Percentiles rank a stretch among this genome's conserved stretches.
Conservation (phyloP, 2,329 filamentous ascomycete genomes). For the Xylaria sp. region DNA sequence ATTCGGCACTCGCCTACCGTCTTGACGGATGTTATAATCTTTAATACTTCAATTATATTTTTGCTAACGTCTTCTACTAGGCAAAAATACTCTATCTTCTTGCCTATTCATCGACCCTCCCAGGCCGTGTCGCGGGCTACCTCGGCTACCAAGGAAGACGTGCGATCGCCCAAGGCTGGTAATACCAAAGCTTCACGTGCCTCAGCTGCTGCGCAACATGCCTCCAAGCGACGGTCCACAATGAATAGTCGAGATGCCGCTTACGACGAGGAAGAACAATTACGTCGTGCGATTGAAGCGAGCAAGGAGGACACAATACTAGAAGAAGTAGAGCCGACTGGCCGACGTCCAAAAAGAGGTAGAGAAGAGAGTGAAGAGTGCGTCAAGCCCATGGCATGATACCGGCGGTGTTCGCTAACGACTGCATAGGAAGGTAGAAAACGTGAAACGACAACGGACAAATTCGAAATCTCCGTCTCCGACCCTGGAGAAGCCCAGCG, state of each 20-base stretch:
- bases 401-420: conserved; percentile 42
- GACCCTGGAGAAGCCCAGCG: conserved; percentile 58
- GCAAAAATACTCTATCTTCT: conserved; percentile 73
- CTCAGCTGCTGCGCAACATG: conserved; percentile 57
- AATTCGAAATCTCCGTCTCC: conserved; percentile 77
- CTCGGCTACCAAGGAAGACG: conserved; percentile 72
- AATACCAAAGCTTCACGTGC: conserved; percentile 67
- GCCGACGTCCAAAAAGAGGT: conserved; percentile 79
- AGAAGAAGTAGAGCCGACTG: conserved; percentile 57
- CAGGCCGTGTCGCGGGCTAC: conserved; percentile 68
- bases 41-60: background rate
- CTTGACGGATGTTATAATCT: conserved; percentile 29
- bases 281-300: conserved; percentile 90
- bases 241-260: conserved; percentile 97
- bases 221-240: conserved; percentile 87
- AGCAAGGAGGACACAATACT: conserved; percentile 82
- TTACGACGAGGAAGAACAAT: conserved; percentile 92
- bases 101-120: conserved; percentile 68
- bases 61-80: conserved; percentile 58
- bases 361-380: conserved; percentile 96
- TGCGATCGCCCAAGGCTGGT: conserved; percentile 63
- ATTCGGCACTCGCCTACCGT: background rate
- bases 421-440: conserved; percentile 70
- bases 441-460: conserved; percentile 84
- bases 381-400: conserved; percentile 53